phyloP scores from a whole-genome alignment of 768 basidiomycete genomes.

The Boletus edulis region DNA sequence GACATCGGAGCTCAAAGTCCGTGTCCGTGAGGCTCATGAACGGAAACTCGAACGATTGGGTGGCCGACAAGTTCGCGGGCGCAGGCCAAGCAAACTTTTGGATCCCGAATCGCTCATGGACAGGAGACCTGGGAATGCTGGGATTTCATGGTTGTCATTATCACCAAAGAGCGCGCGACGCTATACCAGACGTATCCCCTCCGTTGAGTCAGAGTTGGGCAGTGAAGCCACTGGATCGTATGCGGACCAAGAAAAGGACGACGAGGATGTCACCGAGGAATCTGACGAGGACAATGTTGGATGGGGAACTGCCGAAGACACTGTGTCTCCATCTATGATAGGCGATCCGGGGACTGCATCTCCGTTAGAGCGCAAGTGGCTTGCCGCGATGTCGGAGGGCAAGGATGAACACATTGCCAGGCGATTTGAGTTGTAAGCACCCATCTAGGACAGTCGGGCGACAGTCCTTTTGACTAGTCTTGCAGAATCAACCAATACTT shows the following conservation, averaged over 20 bases:
- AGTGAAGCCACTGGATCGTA: slow-evolving; percentile 36
- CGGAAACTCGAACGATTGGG: slow-evolving; percentile 30
- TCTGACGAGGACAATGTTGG: slow-evolving; percentile 47
- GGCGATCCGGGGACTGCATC: slow-evolving; percentile 81
- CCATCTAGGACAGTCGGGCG: not conserved
- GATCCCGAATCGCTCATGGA: slow-evolving; percentile 22
- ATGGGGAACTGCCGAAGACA: slow-evolving; percentile 50
- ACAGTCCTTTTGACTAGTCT: not conserved
- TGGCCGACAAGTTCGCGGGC: slow-evolving; percentile 18
- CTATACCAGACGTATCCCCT: slow-evolving; percentile 44
- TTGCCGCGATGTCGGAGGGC: slow-evolving; percentile 86
- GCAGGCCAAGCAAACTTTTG: slow-evolving; percentile 13
- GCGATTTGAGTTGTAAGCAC: slow-evolving; percentile 74
- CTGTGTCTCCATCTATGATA: slow-evolving; percentile 63
- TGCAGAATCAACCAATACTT: slow-evolving; percentile 88
- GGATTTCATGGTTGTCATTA: slow-evolving; percentile 48
- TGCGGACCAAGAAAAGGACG: slow-evolving; percentile 32
- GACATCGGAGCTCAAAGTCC: slow-evolving; percentile 68
- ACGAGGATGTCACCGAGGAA: slow-evolving; percentile 35
- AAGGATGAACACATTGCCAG: slow-evolving; percentile 67
- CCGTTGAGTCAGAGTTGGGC: slow-evolving; percentile 44
- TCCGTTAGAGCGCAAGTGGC: slow-evolving; percentile 75
- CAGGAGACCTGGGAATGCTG: slow-evolving; percentile 13
- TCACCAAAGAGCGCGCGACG: slow-evolving; percentile 54
- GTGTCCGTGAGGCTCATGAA: slow-evolving; percentile 51